Evolutionary conservation across 2,329 filamentous ascomycete species (phyloP), one percentile per base, ranked within the genome.

Genomic region (Laburnicola sp.): DNA sequence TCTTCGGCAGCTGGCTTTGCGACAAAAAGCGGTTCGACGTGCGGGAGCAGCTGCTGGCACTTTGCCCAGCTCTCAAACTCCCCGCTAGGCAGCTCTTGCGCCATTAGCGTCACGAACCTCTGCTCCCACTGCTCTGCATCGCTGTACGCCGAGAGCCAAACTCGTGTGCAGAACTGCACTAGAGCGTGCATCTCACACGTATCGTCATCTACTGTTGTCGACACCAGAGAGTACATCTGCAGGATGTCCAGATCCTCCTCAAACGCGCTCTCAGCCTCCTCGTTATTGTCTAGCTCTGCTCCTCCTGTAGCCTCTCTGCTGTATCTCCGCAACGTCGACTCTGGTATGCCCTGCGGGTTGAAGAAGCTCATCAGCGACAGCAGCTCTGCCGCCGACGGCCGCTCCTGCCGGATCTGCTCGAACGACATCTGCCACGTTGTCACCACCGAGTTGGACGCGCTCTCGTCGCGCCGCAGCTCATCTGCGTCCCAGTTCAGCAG

Each of bases 351-450:
- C 55, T 78, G 71, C 16, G 64, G 62, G 44, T 80, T 68, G 55
- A 76, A 80, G 49, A 76, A 74, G 63, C 76, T 77, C 73, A 80
- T 79, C 0, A 80, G 64, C 1, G 75, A 75, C 1, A 80, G 56
- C 10, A 79, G 60, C 11, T 77, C 63, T 2, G 76, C 69, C 3
- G 77, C 78, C 5, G 66, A 56, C 2, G 28, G 51, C 25, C 51
- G 36, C 22, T 49, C 49, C 1, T 58, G 46, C 11, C 60, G 68
- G 23, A 79, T 74, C 9, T 70, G 62, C 48, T 68, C 53, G 34
- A 63, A 63, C 1, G 60, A 60, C 2, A 63, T 62, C 37, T 72
- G 65, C 72, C 70, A 77, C 1, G 72, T 75, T 0, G 53, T 49
- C 2, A 73, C 57, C 0, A 77, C 56, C 1, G 73, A 70, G 42